A percentile compares a stretch with the other conserved stretches of the same genome.
phyloP scores from a whole-genome alignment of 176 grass and related monocot species.

The Microstegium vimineum region DNA sequence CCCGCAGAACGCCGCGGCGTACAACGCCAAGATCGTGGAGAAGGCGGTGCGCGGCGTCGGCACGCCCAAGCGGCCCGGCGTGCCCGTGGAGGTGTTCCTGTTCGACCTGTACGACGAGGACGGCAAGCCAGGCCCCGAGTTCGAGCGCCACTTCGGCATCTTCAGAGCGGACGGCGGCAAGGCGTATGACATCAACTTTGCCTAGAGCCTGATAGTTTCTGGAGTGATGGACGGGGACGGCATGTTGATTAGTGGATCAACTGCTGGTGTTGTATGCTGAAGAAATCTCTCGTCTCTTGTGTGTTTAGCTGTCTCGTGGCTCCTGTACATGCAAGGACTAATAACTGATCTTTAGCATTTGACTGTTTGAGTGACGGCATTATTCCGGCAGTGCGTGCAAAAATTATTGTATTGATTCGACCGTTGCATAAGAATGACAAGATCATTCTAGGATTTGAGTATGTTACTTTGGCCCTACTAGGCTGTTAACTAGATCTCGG shows the following conservation, averaged over 20 bases:
- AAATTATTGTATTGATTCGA: not conserved
- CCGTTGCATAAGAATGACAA: not conserved
- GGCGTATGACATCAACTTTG: conserved; percentile 47
- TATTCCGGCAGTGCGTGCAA: not conserved
- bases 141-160: conserved; percentile 66
- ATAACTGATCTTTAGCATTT: not conserved
- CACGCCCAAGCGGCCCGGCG: conserved; percentile 44
- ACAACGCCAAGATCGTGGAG: conserved; percentile 54
- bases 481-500: not conserved
- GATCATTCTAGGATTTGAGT: not conserved
- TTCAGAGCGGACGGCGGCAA: conserved; percentile 51
- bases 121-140: conserved; percentile 52
- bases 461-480: not conserved
- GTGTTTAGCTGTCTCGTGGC: not conserved
- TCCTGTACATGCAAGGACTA: not conserved
- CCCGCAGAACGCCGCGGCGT: conserved; percentile 46
- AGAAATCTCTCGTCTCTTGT: not conserved
- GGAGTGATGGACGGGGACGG: not conserved
- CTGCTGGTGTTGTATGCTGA: not conserved
- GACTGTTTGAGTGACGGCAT: not conserved
- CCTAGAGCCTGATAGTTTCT: not conserved
- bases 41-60: conserved; percentile 25
- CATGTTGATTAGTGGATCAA: not conserved
- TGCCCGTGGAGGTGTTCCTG: conserved; percentile 60
- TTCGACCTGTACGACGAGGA: conserved; percentile 75